Conservation (phyloP, 2,329 filamentous ascomycete species). For the Paraphaeosphaeria minitans region DNA sequence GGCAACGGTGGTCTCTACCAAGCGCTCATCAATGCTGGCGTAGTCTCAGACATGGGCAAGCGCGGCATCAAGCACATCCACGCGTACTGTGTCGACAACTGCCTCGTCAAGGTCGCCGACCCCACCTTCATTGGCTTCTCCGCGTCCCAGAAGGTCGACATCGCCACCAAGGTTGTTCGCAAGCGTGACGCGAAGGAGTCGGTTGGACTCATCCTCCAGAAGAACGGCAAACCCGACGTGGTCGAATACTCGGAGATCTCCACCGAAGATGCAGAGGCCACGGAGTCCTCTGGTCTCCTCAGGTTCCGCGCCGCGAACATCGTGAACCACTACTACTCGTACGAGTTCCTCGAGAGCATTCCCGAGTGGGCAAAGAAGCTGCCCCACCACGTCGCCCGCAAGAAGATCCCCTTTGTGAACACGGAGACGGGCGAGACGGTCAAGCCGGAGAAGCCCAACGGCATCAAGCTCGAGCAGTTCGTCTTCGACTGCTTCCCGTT, state of each 20-base stretch:
- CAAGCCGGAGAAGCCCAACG: conserved; percentile 94
- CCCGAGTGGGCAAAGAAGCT: conserved; percentile 84
- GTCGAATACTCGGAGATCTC: conserved; percentile 99
- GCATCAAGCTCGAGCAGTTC: conserved; percentile 98
- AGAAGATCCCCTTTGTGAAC: conserved; percentile 94
- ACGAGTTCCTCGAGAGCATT: conserved; percentile 88
- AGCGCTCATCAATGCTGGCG: conserved; percentile 78
- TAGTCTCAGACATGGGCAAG: conserved; percentile 84
- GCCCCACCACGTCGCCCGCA: conserved; percentile 93
- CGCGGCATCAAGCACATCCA: conserved; percentile 94
- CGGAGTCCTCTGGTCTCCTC: conserved; percentile 77
- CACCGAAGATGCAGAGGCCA: conserved; percentile 82
- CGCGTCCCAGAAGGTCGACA: conserved; percentile 85
- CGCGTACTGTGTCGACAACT: conserved; percentile 98
- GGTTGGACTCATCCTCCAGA: conserved; percentile 90
- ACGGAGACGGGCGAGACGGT: conserved; percentile 76
- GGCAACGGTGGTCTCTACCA: conserved; percentile 97
- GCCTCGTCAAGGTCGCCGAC: conserved; percentile 97
- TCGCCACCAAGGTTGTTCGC: conserved; percentile 98
- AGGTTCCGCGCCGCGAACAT: conserved; percentile 99
- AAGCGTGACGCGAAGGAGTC: conserved; percentile 97
- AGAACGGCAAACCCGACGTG: conserved; percentile 95
- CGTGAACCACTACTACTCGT: conserved; percentile 99
- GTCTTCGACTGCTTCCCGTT: conserved; percentile 98
- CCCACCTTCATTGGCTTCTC: conserved; percentile 94